Conservation (phyloP, 2,329 filamentous ascomycete genomes). For the Penicillium sp. region DNA sequence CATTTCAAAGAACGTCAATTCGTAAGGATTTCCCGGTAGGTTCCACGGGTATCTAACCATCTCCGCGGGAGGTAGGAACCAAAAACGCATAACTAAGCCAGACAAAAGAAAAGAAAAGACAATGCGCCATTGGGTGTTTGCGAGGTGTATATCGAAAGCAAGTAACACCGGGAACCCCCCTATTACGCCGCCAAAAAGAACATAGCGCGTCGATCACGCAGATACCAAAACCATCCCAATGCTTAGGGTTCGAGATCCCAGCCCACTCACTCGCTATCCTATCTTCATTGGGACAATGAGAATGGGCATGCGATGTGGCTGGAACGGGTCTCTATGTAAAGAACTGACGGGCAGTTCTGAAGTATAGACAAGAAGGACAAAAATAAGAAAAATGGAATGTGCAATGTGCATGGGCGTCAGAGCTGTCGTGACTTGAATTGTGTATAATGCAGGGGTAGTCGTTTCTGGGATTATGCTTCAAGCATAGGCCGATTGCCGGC, state of each 20-base stretch:
- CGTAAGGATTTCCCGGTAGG: neutral
- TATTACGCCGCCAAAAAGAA: constrained; percentile 12
- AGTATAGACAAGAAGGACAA: constrained; percentile 17
- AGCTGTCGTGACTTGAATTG: constrained; percentile 20
- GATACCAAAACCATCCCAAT: constrained; percentile 18
- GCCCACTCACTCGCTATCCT: neutral
- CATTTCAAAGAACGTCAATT: constrained; percentile 3
- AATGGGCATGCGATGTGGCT: neutral
- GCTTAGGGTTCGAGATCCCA: neutral
- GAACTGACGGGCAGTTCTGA: constrained; percentile 6
- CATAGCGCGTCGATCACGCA: constrained; percentile 15
- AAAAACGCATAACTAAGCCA: neutral
- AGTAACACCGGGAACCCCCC: constrained; percentile 4
- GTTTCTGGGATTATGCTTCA: constrained; percentile 13
- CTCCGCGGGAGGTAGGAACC: neutral
- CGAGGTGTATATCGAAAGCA: constrained; percentile 8
- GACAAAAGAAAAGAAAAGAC: neutral
- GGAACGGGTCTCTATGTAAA: neutral
- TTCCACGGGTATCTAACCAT: constrained; percentile 11
- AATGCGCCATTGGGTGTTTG: constrained; percentile 17
- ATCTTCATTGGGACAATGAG: neutral
- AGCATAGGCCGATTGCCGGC: constrained; percentile 28
- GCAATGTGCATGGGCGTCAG: constrained; percentile 10
- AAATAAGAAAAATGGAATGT: neutral
- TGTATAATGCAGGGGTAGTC: constrained; percentile 1